Evolutionary conservation across 345 rosid genomes (phyloP).

Genomic region (Boechera stricta): DNA sequence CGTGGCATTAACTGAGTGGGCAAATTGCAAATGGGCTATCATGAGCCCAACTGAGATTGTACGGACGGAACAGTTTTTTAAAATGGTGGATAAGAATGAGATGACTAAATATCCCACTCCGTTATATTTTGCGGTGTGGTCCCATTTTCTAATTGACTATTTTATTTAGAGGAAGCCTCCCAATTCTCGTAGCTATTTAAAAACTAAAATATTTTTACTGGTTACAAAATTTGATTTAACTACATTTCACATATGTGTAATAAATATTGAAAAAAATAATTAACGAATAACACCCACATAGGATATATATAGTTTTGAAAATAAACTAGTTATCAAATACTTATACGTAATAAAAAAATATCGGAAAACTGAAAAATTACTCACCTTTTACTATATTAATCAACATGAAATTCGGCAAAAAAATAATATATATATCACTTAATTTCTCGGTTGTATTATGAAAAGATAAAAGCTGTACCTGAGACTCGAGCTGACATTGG

Average conservation of each 20-base stretch:
- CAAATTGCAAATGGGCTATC: slow-evolving; percentile 8
- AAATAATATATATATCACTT: not conserved
- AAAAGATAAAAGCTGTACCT: slow-evolving; percentile 50
- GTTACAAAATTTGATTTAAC: slow-evolving; percentile 15
- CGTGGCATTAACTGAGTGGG: slow-evolving; percentile 30
- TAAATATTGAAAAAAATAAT: not conserved
- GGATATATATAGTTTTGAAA: no score
- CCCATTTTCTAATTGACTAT: not conserved
- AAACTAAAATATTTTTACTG: not conserved
- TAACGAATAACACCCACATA: not conserved
- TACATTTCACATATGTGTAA: not conserved
- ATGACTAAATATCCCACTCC: slow-evolving; percentile 24
- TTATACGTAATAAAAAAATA: not conserved
- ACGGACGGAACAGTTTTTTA: slow-evolving; percentile 20
- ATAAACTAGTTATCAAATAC: not conserved
- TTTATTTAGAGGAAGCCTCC: slow-evolving; percentile 1
- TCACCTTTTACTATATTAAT: not conserved
- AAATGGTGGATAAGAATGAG: slow-evolving; percentile 32
- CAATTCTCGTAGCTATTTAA: not conserved
- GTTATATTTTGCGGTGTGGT: slow-evolving; percentile 9
- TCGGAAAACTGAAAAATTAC: not conserved
- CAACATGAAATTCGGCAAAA: not conserved
- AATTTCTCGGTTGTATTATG: not conserved
- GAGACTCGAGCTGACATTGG: slow-evolving; percentile 74
- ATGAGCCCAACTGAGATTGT: slow-evolving; percentile 36